Base-by-base conservation (phyloP, 164 flowering plant genomes). In the Umbellularia californica region DNA sequence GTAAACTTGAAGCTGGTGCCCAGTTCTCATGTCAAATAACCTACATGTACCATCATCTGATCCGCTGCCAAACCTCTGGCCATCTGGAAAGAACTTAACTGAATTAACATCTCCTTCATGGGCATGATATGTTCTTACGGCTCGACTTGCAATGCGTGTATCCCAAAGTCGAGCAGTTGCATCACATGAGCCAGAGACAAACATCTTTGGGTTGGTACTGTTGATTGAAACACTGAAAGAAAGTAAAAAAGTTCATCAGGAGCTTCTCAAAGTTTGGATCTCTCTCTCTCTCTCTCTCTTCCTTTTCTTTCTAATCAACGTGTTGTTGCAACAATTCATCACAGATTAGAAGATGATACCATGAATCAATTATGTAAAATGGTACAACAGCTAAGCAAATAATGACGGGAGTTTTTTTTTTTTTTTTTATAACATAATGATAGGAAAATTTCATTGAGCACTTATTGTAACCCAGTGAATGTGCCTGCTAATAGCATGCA, bases 51-150 rank as follows among this genome's bases (percentile, higher is more conserved):
- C 99, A 84, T 95, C 99, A 72, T 90, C 96, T 19, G 99, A 95
- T 33, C 98, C 99, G 51, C 97, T 95, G 70, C 95, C 98, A 83
- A 95, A 95, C 83, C 98, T 89, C 77, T 88, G 85, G 33, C 98
- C 98, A 87, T 95, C 98, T 60, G 99, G 99, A 79, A 95, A 95
- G 83, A 93, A 93, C 83, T 92, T 95, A 50, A 92, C 99, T 72
- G 91, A 60, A 81, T 93, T 93, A 73, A 95, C 96, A 84, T 92
- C 97, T 77, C 96, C 92, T 76, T 88, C 92, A 72, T 95, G 98
- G 23, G 96, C 98, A 83, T 93, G 89, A 83, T 84, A 95, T n/a
- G 99, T 95, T 30, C 85, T 90, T 68, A 87, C 89, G 4, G 99
- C 97, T 82, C 98, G 91, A 83, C 99, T 95, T 70, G 98, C 98